Evolutionary conservation across 352 stramenopile genomes (phyloP), one percentile per base, ranked within the genome.

Genomic region (Globisporangium recalcitrans): DNA sequence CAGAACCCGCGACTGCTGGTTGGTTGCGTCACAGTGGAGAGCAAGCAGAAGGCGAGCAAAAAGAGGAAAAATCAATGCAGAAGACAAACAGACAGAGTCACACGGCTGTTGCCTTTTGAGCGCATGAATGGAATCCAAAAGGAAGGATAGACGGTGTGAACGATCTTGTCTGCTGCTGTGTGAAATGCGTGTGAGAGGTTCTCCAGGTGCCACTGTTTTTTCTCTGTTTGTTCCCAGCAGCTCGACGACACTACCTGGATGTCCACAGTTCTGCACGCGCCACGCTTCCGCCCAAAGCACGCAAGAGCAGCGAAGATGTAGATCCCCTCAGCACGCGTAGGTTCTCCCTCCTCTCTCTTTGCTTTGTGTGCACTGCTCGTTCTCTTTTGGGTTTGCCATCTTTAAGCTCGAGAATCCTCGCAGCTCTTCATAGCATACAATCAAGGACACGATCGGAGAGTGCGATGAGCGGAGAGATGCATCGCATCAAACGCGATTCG

Each of bases 121-220:
- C 44, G 38, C 55, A 52, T 52, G 55, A 42, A 61, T 61, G 40
- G 55, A 51, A 52, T 61, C 52, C 55, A 61, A 61, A 61, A 60
- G 36, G 55, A 61, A 49, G 40, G n/a, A n/a, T n/a, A 52, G 34
- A 60, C 31, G 34, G 22, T 58, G 32, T 58, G 32, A n/a, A 21
- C 22, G 14, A 42, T 42, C 36, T 42, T 42, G 32, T 38, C 32
- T 38, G 32, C 9, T n/a, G 2, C 14, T 42, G 32, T n/a, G 16
- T n/a, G 14, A 42, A 42, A 48, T 48, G 42, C 14, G 42, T 48
- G 40, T 19, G 42, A 22, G 11, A 22, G 14, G 40, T 22, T n/a
- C 40, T n/a, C 40, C 16, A 5, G 16, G 22, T 7, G 14, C 40
- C 3, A n/a, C n/a, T n/a, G n/a, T n/a, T n/a, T n/a, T n/a, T 47